These are phyloP conservation scores for Saitozyma podzolica DNA, from an alignment of 768 basidiomycete species.

Conservation along the genomic window DNA sequence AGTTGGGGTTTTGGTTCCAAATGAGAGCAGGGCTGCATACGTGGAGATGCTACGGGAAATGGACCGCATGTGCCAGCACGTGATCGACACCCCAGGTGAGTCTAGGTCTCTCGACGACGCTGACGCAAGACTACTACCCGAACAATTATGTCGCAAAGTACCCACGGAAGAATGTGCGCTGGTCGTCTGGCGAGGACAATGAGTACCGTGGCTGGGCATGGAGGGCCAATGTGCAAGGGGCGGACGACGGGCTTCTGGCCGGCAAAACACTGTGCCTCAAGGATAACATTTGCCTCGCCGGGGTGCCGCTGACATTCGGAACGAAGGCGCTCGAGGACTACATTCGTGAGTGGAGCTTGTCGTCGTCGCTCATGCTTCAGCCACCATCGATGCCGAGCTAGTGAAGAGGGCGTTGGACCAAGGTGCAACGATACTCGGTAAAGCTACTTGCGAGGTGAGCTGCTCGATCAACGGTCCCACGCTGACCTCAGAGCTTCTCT, in stretches of 20 bases:
- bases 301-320: constrained; percentile 2
- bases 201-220: constrained; percentile 40
- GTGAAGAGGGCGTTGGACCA: constrained; percentile 57
- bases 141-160: constrained; percentile 24
- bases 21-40: too few species aligned
- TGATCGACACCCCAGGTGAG: too few species aligned
- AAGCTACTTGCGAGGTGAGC: constrained; percentile 53
- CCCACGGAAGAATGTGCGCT: constrained; percentile 19
- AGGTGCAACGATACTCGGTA: constrained; percentile 55
- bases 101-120: too few species aligned
- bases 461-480: too few species aligned
- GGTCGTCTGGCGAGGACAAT: constrained; percentile 27
- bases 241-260: constrained; percentile 41
- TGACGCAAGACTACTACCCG: constrained; percentile 30
- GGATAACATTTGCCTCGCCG: constrained; percentile 26
- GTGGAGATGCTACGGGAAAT: too few species aligned
- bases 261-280: constrained; percentile 56
- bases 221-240: constrained; percentile 18
- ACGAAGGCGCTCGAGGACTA: constrained; percentile 55
- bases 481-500: neutral
- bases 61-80: too few species aligned
- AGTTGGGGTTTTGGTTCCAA: too few species aligned
- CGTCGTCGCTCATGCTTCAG: constrained; percentile 50
- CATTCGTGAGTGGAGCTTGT: constrained; percentile 55
- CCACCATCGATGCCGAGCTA: constrained; percentile 56